These are phyloP conservation scores for Geranium brycei DNA, from an alignment of 345 rosid genomes.

Conservation along the genomic window DNA sequence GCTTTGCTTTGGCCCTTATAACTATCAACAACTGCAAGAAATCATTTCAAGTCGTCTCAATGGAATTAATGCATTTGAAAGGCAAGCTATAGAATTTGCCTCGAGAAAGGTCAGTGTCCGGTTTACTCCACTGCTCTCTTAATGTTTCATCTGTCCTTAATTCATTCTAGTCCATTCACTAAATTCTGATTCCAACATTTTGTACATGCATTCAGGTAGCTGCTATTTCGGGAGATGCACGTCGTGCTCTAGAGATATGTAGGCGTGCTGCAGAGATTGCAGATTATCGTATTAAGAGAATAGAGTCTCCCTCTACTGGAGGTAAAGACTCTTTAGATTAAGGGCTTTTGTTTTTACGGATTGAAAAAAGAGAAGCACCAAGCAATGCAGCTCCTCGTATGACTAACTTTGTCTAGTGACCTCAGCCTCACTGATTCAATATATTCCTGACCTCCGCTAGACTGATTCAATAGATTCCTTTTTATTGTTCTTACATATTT, in stretches of 20 bases:
- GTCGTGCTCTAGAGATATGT: slow-evolving; percentile 93
- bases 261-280: slow-evolving; percentile 94
- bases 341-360: not conserved
- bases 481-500: too few relatives aligned
- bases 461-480: too few relatives aligned
- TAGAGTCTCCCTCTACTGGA: slow-evolving; percentile 21
- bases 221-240: slow-evolving; percentile 94
- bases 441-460: too few relatives aligned
- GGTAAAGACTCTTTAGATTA: slow-evolving; percentile 19
- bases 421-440: too few relatives aligned
- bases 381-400: too few relatives aligned
- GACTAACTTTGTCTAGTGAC: too few relatives aligned
- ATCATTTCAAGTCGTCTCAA: slow-evolving; percentile 68
- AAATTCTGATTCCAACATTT: slow-evolving; percentile 3
- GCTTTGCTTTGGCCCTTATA: slow-evolving; percentile 92
- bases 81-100: slow-evolving; percentile 89
- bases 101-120: slow-evolving; percentile 53
- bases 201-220: slow-evolving; percentile 43
- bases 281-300: slow-evolving; percentile 46
- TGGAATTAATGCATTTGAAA: slow-evolving; percentile 78
- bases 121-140: slow-evolving; percentile 1
- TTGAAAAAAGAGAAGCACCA: not conserved
- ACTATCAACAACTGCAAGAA: slow-evolving; percentile 85
- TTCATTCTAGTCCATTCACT: not conserved
- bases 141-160: not conserved